Percentiles rank a stretch among this genome's conserved stretches.
These are phyloP conservation scores for Achlya hypogyna DNA, from an alignment of 352 stramenopile species.

Conservation along the genomic window DNA sequence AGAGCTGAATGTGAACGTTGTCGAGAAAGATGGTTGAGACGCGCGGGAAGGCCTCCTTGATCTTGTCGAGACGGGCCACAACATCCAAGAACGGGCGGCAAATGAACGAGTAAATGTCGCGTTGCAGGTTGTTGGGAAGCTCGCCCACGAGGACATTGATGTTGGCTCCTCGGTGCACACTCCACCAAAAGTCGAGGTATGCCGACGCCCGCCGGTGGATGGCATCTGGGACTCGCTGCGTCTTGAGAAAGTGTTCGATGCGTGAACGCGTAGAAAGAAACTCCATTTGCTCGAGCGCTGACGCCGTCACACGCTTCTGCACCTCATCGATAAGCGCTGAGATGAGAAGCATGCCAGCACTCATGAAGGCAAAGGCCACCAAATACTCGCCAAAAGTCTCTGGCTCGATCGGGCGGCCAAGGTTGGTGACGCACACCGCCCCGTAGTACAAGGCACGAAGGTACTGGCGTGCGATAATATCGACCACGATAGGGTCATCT, in stretches of 20 bases:
- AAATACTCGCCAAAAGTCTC: background rate
- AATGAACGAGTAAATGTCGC: slow-evolving; percentile 12
- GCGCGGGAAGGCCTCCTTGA: background rate
- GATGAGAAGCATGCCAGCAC: slow-evolving; percentile 14
- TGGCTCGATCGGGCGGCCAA: slow-evolving; percentile 5
- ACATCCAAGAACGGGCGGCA: background rate
- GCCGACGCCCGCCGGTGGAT: slow-evolving; percentile 9
- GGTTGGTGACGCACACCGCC: slow-evolving; percentile 1
- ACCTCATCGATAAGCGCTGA: slow-evolving; percentile 17
- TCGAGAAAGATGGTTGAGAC: slow-evolving; percentile 1
- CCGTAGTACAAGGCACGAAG: background rate
- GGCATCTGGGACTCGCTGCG: background rate
- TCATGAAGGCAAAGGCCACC: background rate
- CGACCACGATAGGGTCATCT: background rate
- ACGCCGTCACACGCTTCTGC: slow-evolving; percentile 16
- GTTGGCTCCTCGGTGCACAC: slow-evolving; percentile 11
- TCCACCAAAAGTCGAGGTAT: slow-evolving; percentile 20
- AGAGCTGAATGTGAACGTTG: slow-evolving; percentile 24
- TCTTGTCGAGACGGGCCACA: background rate
- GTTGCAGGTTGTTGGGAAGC: background rate
- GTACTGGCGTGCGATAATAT: slow-evolving; percentile 3
- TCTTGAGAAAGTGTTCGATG: slow-evolving; percentile 8
- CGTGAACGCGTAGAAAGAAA: slow-evolving; percentile 8
- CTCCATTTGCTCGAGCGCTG: slow-evolving; percentile 17
- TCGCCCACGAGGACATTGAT: slow-evolving; percentile 2